Percentiles rank a stretch among this genome's conserved stretches.
Evolutionary conservation across 2,329 filamentous ascomycete species (phyloP).

Genomic region (Lachnellula subtilissima): DNA sequence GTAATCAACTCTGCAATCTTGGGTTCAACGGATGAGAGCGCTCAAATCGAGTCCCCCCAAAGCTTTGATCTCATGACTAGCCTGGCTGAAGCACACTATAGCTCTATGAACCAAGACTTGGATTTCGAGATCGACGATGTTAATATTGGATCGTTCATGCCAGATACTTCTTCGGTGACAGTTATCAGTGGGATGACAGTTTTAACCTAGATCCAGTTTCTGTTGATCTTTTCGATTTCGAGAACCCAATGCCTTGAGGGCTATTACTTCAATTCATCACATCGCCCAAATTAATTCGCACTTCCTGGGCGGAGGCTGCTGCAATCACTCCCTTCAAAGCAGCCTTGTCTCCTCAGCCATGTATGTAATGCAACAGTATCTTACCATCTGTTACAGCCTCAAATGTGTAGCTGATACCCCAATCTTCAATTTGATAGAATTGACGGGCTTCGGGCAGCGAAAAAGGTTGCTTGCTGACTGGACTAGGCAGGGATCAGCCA

Average conservation of each 20-base stretch:
- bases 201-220: neutral
- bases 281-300: neutral
- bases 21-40: neutral
- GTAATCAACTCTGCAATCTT: conserved; percentile 25
- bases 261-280: neutral
- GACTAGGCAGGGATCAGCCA: neutral
- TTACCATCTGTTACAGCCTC: neutral
- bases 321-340: no score
- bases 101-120: conserved; percentile 1
- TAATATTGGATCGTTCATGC: neutral
- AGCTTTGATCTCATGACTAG: conserved; percentile 19
- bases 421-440: neutral
- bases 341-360: no score
- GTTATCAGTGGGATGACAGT: neutral
- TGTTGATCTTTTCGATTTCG: neutral
- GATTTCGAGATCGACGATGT: neutral
- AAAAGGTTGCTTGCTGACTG: no score
- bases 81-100: neutral
- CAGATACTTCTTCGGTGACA: neutral
- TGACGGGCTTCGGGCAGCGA: neutral
- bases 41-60: conserved; percentile 11
- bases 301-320: neutral
- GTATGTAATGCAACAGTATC: neutral
- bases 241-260: neutral
- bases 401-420: neutral